Percentiles rank a stretch among this genome's conserved stretches.
Evolutionary conservation across 73 alveolate species (phyloP).

Genomic region (Paramecium primaurelia): DNA sequence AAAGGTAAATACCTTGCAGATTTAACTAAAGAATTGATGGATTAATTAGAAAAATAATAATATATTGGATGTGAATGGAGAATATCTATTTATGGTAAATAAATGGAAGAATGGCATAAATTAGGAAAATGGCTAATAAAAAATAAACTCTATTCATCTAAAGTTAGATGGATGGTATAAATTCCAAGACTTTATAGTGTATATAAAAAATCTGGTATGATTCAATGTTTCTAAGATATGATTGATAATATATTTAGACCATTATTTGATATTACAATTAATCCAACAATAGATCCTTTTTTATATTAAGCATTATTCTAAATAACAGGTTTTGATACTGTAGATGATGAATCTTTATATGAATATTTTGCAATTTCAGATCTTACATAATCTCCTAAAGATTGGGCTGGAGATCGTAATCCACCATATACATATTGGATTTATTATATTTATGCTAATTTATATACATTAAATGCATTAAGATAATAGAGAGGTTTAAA

Average conservation of each 20-base stretch:
- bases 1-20: conserved; percentile 79
- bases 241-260: conserved; percentile 67
- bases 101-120: conserved; percentile 73
- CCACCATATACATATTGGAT: conserved; percentile 82
- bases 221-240: conserved; percentile 74
- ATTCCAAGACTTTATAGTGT: conserved; percentile 74
- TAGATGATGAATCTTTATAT: conserved; percentile 76
- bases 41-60: conserved; percentile 64
- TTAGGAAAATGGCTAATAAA: conserved; percentile 72
- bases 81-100: conserved; percentile 73
- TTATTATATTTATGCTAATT: conserved; percentile 72
- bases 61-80: conserved; percentile 72
- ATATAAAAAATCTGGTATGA: conserved; percentile 65
- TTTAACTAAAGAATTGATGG: conserved; percentile 65
- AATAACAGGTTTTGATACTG: conserved; percentile 75
- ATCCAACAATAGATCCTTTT: conserved; percentile 56
- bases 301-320: conserved; percentile 15
- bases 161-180: conserved; percentile 78
- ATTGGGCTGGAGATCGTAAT: conserved; percentile 42
- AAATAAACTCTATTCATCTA: conserved; percentile 60
- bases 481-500: conserved; percentile 66
- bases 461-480: conserved; percentile 64
- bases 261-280: conserved; percentile 46
- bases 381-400: conserved; percentile 34
- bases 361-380: conserved; percentile 54